Conservation (phyloP, 1,284 basidiomycete species). For the Cryptococcus sp. region DNA sequence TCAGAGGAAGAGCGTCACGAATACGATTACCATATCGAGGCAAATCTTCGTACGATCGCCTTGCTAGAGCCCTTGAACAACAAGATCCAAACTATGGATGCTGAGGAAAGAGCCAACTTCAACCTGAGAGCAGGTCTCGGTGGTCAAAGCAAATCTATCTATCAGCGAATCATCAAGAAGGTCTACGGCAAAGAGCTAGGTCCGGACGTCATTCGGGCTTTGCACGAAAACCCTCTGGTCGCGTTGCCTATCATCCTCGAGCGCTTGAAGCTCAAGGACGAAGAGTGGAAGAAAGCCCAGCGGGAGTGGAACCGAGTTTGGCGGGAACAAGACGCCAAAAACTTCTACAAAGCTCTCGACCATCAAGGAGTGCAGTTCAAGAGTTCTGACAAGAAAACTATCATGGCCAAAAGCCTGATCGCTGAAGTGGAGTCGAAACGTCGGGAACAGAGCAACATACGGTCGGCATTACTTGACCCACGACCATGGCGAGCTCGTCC, state of each 20-base stretch:
- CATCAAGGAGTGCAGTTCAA: conserved; percentile 96
- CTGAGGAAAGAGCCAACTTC: conserved; percentile 82
- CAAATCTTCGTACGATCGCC: conserved; percentile 85
- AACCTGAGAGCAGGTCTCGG: conserved; percentile 87
- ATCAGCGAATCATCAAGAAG: conserved; percentile 92
- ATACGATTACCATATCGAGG: conserved; percentile 96
- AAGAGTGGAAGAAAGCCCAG: conserved; percentile 94
- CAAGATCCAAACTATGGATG: conserved; percentile 85
- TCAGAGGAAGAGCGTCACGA: conserved; percentile 98
- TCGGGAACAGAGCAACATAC: conserved; percentile 70
- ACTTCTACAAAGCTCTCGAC: conserved; percentile 96
- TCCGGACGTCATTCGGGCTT: conserved; percentile 79
- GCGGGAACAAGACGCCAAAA: conserved; percentile 94
- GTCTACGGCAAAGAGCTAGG: conserved; percentile 82
- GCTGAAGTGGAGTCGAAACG: conserved; percentile 81
- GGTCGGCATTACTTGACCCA: conserved; percentile 70
- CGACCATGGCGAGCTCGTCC: conserved; percentile 49
- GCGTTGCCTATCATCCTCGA: conserved; percentile 90
- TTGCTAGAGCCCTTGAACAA: conserved; percentile 85
- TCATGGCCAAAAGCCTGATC: conserved; percentile 87
- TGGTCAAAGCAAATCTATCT: conserved; percentile 82
- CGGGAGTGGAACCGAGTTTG: conserved; percentile 97
- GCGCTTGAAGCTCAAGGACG: conserved; percentile 90
- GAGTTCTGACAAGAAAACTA: conserved; percentile 91
- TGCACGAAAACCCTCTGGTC: conserved; percentile 89